A percentile compares a stretch with the other conserved stretches of the same genome.
phyloP scores from a whole-genome alignment of 23 red algal species.

The Gracilaria gracilis region DNA sequence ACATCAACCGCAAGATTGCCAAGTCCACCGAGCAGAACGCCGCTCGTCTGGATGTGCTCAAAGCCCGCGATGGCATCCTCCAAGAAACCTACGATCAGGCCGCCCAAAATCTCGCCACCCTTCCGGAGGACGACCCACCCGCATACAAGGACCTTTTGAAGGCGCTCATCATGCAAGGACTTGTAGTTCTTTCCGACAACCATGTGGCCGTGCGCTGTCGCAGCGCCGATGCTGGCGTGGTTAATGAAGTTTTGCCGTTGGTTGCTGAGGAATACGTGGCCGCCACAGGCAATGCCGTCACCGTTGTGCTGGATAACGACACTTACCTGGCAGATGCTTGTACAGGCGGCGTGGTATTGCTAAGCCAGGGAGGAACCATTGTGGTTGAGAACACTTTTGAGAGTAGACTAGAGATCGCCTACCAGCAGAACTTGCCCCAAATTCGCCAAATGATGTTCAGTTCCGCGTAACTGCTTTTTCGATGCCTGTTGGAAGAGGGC shows the following conservation, averaged over 20 bases:
- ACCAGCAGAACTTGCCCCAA: constrained; percentile 94
- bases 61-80: constrained; percentile 77
- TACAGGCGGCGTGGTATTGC: constrained; percentile 87
- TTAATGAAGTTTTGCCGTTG: constrained; percentile 57
- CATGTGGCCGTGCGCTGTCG: constrained; percentile 74
- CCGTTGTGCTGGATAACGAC: constrained; percentile 65
- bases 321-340: constrained; percentile 65
- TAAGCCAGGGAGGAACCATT: constrained; percentile 88
- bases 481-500: background rate
- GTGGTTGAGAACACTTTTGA: constrained; percentile 97
- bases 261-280: constrained; percentile 61
- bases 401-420: constrained; percentile 96
- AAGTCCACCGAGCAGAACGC: constrained; percentile 92
- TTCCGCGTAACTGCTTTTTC: constrained; percentile 49
- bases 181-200: constrained; percentile 73
- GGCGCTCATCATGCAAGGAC: constrained; percentile 76
- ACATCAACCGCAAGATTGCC: constrained; percentile 91
- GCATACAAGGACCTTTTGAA: constrained; percentile 72
- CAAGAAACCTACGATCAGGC: constrained; percentile 81
- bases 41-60: constrained; percentile 86
- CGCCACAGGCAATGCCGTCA: constrained; percentile 44
- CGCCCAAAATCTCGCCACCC: constrained; percentile 55
- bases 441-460: constrained; percentile 89
- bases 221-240: constrained; percentile 67
- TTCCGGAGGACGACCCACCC: constrained; percentile 33